Conservation (phyloP, 768 basidiomycete genomes). For the Termitomyces bulborhizus region DNA sequence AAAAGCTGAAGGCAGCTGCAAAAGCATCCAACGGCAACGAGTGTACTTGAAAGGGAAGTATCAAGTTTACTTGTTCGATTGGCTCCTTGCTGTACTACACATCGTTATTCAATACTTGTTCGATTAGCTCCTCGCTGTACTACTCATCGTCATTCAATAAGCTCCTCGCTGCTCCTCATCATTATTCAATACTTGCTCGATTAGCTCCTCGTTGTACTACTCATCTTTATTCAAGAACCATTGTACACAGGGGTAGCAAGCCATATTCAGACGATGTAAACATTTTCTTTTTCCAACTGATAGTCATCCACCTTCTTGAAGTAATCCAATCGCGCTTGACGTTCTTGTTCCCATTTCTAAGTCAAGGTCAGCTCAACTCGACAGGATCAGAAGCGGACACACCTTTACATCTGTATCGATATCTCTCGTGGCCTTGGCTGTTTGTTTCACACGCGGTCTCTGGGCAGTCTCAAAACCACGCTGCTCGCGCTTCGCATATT, state of each 20-base stretch:
- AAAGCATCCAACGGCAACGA: neutral
- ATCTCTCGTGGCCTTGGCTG: neutral
- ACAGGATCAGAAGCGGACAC: neutral
- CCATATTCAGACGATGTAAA: constrained; percentile 45
- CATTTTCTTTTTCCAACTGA: constrained; percentile 50
- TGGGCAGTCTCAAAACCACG: neutral
- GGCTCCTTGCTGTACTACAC: too few species aligned
- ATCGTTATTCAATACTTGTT: too few species aligned
- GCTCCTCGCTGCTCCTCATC: too few species aligned
- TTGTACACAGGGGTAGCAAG: neutral
- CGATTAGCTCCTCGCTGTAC: neutral
- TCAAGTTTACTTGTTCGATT: neutral
- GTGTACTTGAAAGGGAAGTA: neutral
- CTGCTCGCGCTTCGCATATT: constrained; percentile 4
- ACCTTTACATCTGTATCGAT: constrained; percentile 11
- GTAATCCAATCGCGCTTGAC: constrained; percentile 47
- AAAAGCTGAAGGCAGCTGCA: constrained; percentile 9
- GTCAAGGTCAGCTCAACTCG: neutral
- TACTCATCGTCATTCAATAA: neutral
- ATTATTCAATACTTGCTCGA: neutral
- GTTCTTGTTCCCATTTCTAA: constrained; percentile 38
- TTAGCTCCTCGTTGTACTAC: neutral
- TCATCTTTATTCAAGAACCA: neutral
- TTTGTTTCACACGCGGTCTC: neutral
- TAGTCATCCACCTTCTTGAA: constrained; percentile 48